These are phyloP conservation scores for Pisolithus sp. DNA, from an alignment of 768 basidiomycete genomes.

Conservation along the genomic window DNA sequence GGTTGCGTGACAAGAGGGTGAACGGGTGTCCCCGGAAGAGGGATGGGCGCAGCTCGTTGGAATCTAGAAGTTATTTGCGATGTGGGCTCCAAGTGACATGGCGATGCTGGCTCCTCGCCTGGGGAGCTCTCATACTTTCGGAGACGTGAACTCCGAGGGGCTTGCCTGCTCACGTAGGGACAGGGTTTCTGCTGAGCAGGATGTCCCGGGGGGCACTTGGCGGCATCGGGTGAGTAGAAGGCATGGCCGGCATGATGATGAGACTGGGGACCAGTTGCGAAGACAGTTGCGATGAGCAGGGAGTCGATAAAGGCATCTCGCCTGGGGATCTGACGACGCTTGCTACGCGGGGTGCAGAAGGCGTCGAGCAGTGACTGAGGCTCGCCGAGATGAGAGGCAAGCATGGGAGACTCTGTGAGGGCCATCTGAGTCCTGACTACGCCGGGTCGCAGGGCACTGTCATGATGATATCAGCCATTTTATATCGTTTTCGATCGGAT, in stretches of 20 bases:
- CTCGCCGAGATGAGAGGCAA: conserved; percentile 22
- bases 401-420: not conserved
- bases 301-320: conserved; percentile 75
- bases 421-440: not conserved
- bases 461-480: conserved; percentile 19
- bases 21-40: conserved; percentile 13
- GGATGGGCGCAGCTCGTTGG: conserved; percentile 24
- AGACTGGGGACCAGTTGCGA: conserved; percentile 71
- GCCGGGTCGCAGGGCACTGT: no score
- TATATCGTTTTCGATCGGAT: conserved; percentile 29
- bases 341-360: conserved; percentile 39
- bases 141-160: conserved; percentile 59
- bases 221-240: conserved; percentile 48
- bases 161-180: conserved; percentile 69
- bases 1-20: conserved; percentile 1
- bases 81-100: conserved; percentile 35
- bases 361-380: conserved; percentile 62
- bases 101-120: conserved; percentile 39
- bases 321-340: conserved; percentile 41
- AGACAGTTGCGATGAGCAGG: conserved; percentile 69
- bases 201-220: conserved; percentile 47
- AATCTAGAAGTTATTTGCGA: conserved; percentile 24
- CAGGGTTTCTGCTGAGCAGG: conserved; percentile 37
- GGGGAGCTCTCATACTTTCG: conserved; percentile 43
- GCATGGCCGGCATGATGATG: conserved; percentile 84